Evolutionary conservation across 768 basidiomycete species (phyloP).

Genomic region (Cystofilobasidium macerans): DNA sequence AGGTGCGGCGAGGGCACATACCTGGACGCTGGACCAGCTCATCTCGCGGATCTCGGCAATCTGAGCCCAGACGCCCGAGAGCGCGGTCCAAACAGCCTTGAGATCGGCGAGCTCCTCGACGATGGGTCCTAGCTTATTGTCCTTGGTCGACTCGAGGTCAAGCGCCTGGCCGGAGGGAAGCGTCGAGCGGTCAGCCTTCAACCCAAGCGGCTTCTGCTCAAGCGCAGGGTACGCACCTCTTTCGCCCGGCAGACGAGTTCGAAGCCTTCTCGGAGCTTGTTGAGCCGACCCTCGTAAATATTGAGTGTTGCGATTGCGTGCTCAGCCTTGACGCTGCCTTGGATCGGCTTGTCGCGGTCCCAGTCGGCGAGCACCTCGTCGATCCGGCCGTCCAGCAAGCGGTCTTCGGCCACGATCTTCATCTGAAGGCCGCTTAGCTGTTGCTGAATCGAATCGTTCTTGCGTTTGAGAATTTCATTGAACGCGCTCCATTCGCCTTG

Average conservation of each 20-base stretch:
- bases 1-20: neutral
- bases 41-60: slow-evolving; percentile 78
- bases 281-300: slow-evolving; percentile 84
- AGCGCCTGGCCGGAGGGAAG: slow-evolving; percentile 46
- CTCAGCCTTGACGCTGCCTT: slow-evolving; percentile 91
- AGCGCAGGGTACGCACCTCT: slow-evolving; percentile 47
- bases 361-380: slow-evolving; percentile 81
- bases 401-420: slow-evolving; percentile 99
- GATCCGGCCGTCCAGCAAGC: slow-evolving; percentile 93
- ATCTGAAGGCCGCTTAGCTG: slow-evolving; percentile 94
- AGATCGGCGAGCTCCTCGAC: slow-evolving; percentile 91
- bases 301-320: slow-evolving; percentile 92
- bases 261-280: slow-evolving; percentile 82
- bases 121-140: slow-evolving; percentile 70
- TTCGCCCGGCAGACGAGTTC: slow-evolving; percentile 92
- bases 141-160: slow-evolving; percentile 73
- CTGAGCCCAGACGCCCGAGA: slow-evolving; percentile 93
- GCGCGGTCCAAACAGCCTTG: slow-evolving; percentile 96
- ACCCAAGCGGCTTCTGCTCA: too few species aligned
- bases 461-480: slow-evolving; percentile 92
- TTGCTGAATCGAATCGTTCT: slow-evolving; percentile 97
- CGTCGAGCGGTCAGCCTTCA: neutral
- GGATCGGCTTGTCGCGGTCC: slow-evolving; percentile 92
- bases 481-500: slow-evolving; percentile 97
- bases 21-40: slow-evolving; percentile 78